These are phyloP conservation scores for Penicillium sclerotigenum DNA, from an alignment of 2,329 filamentous ascomycete species.

Conservation along the genomic window DNA sequence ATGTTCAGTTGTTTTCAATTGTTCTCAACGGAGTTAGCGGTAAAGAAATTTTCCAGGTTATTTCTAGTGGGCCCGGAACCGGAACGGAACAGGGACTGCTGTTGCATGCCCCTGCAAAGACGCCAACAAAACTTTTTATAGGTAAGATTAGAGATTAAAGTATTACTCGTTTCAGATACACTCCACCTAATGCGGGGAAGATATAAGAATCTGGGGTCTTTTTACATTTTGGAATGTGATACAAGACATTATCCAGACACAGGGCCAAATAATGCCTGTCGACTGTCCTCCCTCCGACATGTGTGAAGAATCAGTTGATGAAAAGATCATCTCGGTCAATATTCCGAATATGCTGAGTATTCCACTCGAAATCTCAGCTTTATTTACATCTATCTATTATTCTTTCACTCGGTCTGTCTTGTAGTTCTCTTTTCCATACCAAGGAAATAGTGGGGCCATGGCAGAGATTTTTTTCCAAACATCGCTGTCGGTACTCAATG, in stretches of 20 bases:
- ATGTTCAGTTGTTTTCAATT: background rate
- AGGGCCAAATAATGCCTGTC: background rate
- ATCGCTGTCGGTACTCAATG: background rate
- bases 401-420: background rate
- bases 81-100: background rate
- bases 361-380: too few species aligned
- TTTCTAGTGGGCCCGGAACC: background rate
- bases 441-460: background rate
- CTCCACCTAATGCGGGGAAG: conserved; percentile 4
- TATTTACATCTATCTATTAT: background rate
- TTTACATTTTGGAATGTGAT: background rate
- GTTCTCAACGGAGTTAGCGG: background rate
- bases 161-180: background rate
- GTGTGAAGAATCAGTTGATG: background rate
- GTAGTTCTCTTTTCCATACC: background rate
- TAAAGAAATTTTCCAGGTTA: background rate
- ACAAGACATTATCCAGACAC: background rate
- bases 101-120: background rate
- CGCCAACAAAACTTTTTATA: background rate
- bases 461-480: background rate
- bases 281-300: background rate
- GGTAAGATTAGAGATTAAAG: background rate
- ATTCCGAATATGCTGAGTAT: too few species aligned
- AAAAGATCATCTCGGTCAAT: too few species aligned
- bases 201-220: background rate